These are phyloP conservation scores for Trichoderma orchidacearum DNA, from an alignment of 495 filamentous ascomycete genomes.

Conservation along the genomic window DNA sequence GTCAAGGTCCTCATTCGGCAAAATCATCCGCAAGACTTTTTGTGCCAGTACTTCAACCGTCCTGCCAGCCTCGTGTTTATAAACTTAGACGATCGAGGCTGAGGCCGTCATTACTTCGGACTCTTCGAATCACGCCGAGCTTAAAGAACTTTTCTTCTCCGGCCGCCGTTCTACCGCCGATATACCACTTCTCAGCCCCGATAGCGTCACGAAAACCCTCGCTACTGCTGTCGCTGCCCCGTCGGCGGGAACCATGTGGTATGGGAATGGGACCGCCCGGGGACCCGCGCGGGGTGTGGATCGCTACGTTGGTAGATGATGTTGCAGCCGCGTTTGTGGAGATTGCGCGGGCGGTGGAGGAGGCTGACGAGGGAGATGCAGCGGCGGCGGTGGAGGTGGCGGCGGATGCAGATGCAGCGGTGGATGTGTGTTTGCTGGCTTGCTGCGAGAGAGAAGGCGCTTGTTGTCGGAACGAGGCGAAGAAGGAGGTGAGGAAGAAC, in stretches of 20 bases:
- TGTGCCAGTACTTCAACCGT: too few relatives aligned
- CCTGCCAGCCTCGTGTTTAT: constrained; percentile 13
- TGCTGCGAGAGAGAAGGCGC: constrained; percentile 19
- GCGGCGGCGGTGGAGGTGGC: constrained; percentile 11
- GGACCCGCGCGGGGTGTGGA: constrained; percentile 13
- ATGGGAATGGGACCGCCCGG: background rate
- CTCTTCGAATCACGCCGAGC: constrained; percentile 40
- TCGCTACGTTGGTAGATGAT: constrained; percentile 25
- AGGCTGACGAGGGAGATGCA: constrained; percentile 15
- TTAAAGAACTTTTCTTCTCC: constrained; percentile 86
- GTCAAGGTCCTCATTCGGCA: background rate
- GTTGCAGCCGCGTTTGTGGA: constrained; percentile 30
- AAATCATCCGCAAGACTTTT: too few relatives aligned
- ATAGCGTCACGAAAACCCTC: constrained; percentile 67
- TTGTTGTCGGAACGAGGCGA: constrained; percentile 61
- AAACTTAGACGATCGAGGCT: constrained; percentile 44
- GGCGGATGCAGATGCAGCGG: constrained; percentile 13
- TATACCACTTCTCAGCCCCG: constrained; percentile 72
- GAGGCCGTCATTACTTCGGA: constrained; percentile 39
- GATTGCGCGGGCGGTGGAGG: constrained; percentile 18
- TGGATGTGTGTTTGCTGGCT: constrained; percentile 27
- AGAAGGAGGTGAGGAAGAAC: constrained; percentile 71
- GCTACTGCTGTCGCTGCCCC: constrained; percentile 67
- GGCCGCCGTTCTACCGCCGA: constrained; percentile 69
- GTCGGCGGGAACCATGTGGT: constrained; percentile 27